Evolutionary conservation across 164 flowering plant genomes (phyloP).

Genomic region (Malania oleifera): DNA sequence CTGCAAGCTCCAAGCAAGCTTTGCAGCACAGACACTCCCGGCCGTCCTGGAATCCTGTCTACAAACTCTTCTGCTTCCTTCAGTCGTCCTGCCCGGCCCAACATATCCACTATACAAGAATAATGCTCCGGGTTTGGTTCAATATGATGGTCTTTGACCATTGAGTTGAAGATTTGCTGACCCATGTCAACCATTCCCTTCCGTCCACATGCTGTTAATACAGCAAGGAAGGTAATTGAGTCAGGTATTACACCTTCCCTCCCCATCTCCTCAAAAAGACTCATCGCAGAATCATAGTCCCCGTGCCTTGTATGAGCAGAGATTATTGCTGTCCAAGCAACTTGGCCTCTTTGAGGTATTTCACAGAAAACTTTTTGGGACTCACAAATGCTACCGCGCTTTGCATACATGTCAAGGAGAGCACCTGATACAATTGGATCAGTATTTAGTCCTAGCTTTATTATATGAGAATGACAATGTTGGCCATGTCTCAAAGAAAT

Average conservation of each 20-base stretch:
- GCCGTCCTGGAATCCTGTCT: slow-evolving; percentile 46
- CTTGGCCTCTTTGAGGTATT: slow-evolving; percentile 35
- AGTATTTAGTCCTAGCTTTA: slow-evolving; percentile 55
- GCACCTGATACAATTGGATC: slow-evolving; percentile 61
- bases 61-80: slow-evolving; percentile 74
- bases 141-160: slow-evolving; percentile 50
- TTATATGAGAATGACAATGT: slow-evolving; percentile 52
- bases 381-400: slow-evolving; percentile 72
- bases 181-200: slow-evolving; percentile 78
- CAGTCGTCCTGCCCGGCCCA: slow-evolving; percentile 78
- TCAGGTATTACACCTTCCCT: slow-evolving; percentile 52
- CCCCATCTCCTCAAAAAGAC: slow-evolving; percentile 50
- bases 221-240: slow-evolving; percentile 71
- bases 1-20: slow-evolving; percentile 87
- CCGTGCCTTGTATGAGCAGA: slow-evolving; percentile 83
- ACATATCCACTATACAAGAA: slow-evolving; percentile 84
- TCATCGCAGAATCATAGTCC: slow-evolving; percentile 55
- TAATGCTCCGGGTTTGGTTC: slow-evolving; percentile 72
- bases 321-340: slow-evolving; percentile 83
- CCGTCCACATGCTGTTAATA: slow-evolving; percentile 65
- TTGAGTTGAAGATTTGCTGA: slow-evolving; percentile 40
- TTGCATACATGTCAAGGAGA: slow-evolving; percentile 92
- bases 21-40: slow-evolving; percentile 68
- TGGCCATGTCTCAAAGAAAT: slow-evolving; percentile 66
- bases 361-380: slow-evolving; percentile 56